phyloP scores from a whole-genome alignment of 129 eudicot species.

The Arctium lappa region DNA sequence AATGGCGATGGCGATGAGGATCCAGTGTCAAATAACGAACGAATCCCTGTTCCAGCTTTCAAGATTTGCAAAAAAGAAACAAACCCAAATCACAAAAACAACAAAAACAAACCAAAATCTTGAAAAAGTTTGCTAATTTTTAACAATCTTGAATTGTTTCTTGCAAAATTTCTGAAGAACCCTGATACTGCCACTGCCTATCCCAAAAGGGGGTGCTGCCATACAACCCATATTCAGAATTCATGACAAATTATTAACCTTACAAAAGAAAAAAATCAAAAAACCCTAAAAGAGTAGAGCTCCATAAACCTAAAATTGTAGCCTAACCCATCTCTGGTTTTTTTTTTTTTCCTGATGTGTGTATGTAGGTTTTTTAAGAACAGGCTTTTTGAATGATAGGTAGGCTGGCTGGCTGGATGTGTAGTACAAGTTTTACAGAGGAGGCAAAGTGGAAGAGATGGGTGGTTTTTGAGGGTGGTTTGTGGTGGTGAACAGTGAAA shows the following conservation, averaged over 20 bases:
- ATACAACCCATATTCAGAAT: not conserved
- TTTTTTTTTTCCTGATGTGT: too few relatives aligned
- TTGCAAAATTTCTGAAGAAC: conserved; percentile 9
- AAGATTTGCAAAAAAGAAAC: not conserved
- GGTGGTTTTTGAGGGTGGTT: conserved; percentile 8
- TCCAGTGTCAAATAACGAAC: conserved; percentile 64
- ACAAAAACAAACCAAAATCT: not conserved
- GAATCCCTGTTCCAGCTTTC: conserved; percentile 52
- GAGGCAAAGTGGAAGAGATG: not conserved
- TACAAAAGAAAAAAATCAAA: not conserved
- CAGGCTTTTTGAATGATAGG: conserved; percentile 15
- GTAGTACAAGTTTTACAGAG: conserved; percentile 14
- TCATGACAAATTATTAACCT: not conserved
- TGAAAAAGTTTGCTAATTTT: too few relatives aligned
- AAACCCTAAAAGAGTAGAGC: conserved; percentile 9
- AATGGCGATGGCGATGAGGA: conserved; percentile 41
- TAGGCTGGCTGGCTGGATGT: not conserved
- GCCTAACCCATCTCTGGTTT: conserved; percentile 14
- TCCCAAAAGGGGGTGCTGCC: not conserved
- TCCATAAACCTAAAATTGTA: conserved; percentile 8
- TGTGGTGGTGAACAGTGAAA: conserved; percentile 22
- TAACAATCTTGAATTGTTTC: not conserved
- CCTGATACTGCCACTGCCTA: conserved; percentile 10
- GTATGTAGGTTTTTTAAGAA: not conserved
- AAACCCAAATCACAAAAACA: not conserved